phyloP scores from a whole-genome alignment of 257 asterid species.

The Solanum dulcamara region DNA sequence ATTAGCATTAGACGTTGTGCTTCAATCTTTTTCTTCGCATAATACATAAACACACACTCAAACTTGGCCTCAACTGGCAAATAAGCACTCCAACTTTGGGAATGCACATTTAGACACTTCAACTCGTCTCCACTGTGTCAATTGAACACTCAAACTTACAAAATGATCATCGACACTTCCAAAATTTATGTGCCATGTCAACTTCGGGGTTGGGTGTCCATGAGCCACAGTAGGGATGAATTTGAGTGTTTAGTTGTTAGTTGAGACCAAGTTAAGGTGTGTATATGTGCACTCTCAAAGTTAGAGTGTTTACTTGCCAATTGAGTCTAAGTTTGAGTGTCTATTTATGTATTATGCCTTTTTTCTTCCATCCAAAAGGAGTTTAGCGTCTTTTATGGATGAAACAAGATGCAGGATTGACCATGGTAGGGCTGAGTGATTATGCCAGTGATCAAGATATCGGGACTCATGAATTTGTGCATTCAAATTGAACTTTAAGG shows the following conservation, averaged over 20 bases:
- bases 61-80: neutral
- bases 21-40: neutral
- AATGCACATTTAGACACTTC: neutral
- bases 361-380: neutral
- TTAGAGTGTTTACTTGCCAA: neutral
- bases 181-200: neutral
- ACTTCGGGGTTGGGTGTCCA: neutral
- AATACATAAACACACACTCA: neutral
- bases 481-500: neutral
- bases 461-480: neutral
- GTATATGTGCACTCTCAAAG: neutral
- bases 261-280: neutral
- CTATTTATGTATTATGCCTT: neutral
- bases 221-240: neutral
- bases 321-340: neutral
- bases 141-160: neutral
- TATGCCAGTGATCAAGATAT: no score
- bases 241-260: neutral
- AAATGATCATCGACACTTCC: neutral
- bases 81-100: neutral
- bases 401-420: neutral
- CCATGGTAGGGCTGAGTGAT: neutral
- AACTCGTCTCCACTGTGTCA: neutral
- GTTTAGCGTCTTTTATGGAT: neutral
- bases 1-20: neutral